Conservation (phyloP, 768 basidiomycete genomes). For the Mycena maculata region DNA sequence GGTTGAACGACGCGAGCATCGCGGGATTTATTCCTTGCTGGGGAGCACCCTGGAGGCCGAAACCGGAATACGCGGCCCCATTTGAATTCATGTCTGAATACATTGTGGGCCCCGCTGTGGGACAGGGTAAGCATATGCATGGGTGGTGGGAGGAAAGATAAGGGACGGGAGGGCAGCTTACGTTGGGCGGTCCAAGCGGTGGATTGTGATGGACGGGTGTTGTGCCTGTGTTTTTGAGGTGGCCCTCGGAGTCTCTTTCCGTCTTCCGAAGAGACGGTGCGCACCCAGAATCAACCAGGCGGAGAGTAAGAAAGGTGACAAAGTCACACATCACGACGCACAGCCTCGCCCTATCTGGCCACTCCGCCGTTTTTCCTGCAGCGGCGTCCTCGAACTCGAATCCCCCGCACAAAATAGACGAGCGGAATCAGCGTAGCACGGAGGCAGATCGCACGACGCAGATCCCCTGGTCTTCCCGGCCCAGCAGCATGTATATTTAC, state of each 20-base stretch:
- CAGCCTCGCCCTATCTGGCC: background rate
- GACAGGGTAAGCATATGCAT: background rate
- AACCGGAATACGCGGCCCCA: conserved; percentile 22
- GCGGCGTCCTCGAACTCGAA: background rate
- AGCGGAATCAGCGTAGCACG: background rate
- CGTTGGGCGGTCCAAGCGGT: conserved; percentile 27
- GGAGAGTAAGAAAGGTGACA: conserved; percentile 4
- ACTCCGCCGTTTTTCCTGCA: background rate
- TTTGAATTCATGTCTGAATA: conserved; percentile 23
- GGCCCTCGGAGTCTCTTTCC: conserved; percentile 16
- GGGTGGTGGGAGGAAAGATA: conserved; percentile 9
- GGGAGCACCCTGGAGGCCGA: conserved; percentile 2
- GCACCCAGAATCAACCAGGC: conserved; percentile 20
- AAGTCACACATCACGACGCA: background rate
- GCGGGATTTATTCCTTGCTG: conserved; percentile 34
- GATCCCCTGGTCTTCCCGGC: conserved; percentile 29
- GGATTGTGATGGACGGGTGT: conserved; percentile 18
- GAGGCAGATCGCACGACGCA: conserved; percentile 32
- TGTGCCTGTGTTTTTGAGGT: conserved; percentile 7
- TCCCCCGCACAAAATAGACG: background rate
- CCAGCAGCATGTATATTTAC: conserved; percentile 32
- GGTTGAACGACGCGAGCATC: conserved; percentile 33
- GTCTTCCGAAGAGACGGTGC: conserved; percentile 19
- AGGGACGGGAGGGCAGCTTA: conserved; percentile 16
- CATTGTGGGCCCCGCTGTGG: conserved; percentile 14